Conservation (phyloP, 2,329 filamentous ascomycete species). For the Botryotinia convoluta region DNA sequence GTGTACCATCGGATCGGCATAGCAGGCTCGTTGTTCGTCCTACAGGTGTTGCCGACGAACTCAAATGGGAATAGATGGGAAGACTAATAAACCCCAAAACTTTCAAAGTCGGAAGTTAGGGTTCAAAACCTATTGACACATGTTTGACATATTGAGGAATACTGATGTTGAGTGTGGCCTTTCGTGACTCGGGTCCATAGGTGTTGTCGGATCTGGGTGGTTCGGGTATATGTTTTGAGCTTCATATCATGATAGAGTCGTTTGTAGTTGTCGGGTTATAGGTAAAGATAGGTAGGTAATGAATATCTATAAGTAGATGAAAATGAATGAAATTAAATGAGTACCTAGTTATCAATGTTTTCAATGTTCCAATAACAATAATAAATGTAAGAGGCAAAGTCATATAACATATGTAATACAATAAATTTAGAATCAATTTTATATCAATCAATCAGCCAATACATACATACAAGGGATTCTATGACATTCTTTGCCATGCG, state of each 20-base stretch:
- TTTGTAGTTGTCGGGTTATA: neutral
- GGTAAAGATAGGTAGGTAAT: too few species aligned
- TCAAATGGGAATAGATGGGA: neutral
- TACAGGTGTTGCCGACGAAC: neutral
- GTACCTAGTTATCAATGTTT: neutral
- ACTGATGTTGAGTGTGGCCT: neutral
- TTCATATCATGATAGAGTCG: neutral
- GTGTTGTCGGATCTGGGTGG: neutral
- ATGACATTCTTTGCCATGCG: constrained; percentile 3
- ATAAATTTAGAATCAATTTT: neutral
- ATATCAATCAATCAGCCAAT: neutral
- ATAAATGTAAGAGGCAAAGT: neutral
- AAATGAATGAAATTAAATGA: neutral
- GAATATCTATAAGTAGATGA: neutral
- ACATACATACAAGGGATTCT: neutral
- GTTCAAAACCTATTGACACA: neutral
- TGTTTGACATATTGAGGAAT: neutral
- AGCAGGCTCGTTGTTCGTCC: too few species aligned
- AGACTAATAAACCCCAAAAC: neutral
- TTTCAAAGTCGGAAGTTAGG: neutral
- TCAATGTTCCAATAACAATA: neutral
- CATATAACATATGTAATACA: neutral
- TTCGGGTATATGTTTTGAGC: neutral
- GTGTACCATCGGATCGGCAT: neutral
- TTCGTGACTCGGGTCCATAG: neutral